Base-by-base conservation (phyloP, 2,329 filamentous ascomycete species). In the Blumeria graminis region DNA sequence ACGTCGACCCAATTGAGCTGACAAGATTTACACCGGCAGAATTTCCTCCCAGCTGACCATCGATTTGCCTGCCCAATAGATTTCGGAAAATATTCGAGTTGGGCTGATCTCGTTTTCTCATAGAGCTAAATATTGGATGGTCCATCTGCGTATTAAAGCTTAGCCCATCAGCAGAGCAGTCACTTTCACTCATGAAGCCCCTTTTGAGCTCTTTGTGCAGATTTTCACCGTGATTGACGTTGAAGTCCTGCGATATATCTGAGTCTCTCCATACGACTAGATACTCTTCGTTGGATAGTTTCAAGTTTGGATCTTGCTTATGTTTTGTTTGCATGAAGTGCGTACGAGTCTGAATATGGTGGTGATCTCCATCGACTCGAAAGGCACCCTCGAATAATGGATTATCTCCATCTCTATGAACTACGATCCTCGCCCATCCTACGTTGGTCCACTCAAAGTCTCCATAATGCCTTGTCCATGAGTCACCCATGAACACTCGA, bases 191-290 rank as follows among this genome's bases (percentile, higher is more conserved):
- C 4, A 52, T 57, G 6, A 61, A 35, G 3, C 57, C 57, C 60
- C 63, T 64, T 56, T 60, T 65, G 58, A 67, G 56, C 34, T 67
- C 66, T 6, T 55, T 57, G 56, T 66, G 63, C 60, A 90, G 82
- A 22, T 72, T 69, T 56, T 76, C 76, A 39, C 70, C 68, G n/a
- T 65, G 65, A 59, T 65, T 58, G 66, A 63, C 16, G 67, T 63
- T 45, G 63, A 62, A 35, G 71, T 67, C 61, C 32, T 56, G 50
- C 18, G 58, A 58, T 64, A 95, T 79, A 67, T 98, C 92, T 33
- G 88, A 94, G 66, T 96, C 89, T 61, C 89, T 79, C 76, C 86
- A 96, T 0, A 95, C 76, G 38, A 95, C 75, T 89, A 98, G 92
- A 65, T 78, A 83, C 59, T 94, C 85, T 35, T 81, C 76, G 4